Base-by-base conservation (phyloP, 2,329 filamentous ascomycete genomes). In the Coniochaeta ligniaria region DNA sequence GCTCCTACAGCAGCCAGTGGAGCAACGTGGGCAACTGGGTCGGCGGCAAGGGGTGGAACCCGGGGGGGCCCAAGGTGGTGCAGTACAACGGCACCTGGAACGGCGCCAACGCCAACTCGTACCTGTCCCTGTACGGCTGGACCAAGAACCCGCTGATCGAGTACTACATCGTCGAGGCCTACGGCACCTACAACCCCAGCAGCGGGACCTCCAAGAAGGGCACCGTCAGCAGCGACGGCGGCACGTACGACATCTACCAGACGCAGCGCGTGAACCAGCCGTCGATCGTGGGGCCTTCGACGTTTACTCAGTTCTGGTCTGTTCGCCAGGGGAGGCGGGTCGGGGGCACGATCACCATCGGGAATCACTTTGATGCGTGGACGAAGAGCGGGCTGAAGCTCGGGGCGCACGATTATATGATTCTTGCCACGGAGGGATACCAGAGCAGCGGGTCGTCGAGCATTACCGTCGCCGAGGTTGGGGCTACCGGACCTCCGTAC, bases 101-200 rank as follows among this genome's bases (percentile, higher is more conserved):
- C 14, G 59, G 22, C 3, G 70, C 72, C 33, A 72, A 66, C 11
- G 72, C 69, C 3, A 70, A 71, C 6, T 68, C 71, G 36, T 84
- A 84, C 68, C 75, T 86, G n/a, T 70, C 81, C 6, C 69, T 85
- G n/a, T 85, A 85, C 66, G 82, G 82, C 47, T 86, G 83, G 81
- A 81, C 79, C 1, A 73, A 67, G 36, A 75, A 74, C 67, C 79
- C 79, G 0, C 71, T 83, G 17, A 73, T 83, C 66, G 82, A 84
- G 65, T 84, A 83, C 73, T 84, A 84, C 72, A 77, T 84, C 60
- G 75, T 84, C 63, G 82, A 84, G 63, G 70, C 74, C n/a, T 80
- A 76, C 67, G 80, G 78, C 62, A 72, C 57, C 77, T 82, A 69
- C 75, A 79, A 62, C 78, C 79, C 2, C 72, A 73, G 59, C 74